Evolutionary conservation across 148 eudicot genomes (phyloP), one percentile per base, ranked within the genome.

Genomic region (Rhododendron griersonianum): DNA sequence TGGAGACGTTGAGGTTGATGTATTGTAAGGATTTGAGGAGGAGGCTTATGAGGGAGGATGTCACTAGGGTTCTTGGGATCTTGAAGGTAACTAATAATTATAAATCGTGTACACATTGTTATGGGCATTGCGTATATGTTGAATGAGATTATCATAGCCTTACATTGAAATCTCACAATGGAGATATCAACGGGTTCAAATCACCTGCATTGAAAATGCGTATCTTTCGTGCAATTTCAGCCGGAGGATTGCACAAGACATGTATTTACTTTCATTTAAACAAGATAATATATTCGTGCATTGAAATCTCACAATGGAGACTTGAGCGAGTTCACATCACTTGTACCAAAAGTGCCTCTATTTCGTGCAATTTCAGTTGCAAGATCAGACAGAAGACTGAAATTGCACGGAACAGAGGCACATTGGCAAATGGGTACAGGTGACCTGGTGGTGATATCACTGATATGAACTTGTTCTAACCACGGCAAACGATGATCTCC

Each of bases 11-110:
- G 78, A 91, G 93, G 85, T 90, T 97, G 90, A 97, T 97, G 96
- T 97, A 97, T 87, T 95, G 94, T 86, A 91, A 90, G 88, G 98
- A 97, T 88, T 89, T 97, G 93, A 93, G 95, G 87, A 86, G 90
- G 87, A 83, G 84, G 88, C 95, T 97, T 18, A 93, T 97, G 93
- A 90, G 92, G 74, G 98, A 95, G 81, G 98, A 97, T 86, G 99
- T 97, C 30, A 44, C 90, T 33, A 91, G 90, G 87, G 96, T 97
- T 83, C 96, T 97, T 87, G 96, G 92, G 41, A 93, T 97, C 86
- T 90, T 97, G 87, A 97, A 95, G 99, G 99, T 95, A 89, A 76
- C 53, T 51, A 51, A n/a, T 57, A 19, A 4, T 57, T 16, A 57
- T 18, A 57, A 51, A 51, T 51, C 55, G 10, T 13, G 55, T 51